Base-by-base conservation (phyloP, 2,329 filamentous ascomycete genomes). In the Neopestalotiopsis sp. region DNA sequence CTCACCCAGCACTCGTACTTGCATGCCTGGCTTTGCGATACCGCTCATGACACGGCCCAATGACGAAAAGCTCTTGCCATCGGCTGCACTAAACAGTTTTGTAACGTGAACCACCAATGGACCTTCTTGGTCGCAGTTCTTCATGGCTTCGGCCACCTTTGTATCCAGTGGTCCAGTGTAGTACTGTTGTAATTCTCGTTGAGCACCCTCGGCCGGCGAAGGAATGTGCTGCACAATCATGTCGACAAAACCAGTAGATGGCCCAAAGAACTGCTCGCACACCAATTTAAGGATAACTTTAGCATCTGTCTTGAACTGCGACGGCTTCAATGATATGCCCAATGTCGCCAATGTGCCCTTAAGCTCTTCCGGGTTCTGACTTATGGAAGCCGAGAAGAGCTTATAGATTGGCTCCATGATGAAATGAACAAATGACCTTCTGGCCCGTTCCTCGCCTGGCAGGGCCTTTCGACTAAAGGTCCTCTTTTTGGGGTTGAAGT, bases 361-460 rank as follows among this genome's bases (percentile, higher is more conserved):
- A 69, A 99, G 84, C 74, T 97, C 93, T 67, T 94, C 91, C 0
- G 95, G 93, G 75, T 91, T 95, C 78, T 97, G 92, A 77, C 94
- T 97, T 76, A 99, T 94, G 4, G 95, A 97, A 79, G 98, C 94
- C 17, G 94, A 95, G 79, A 95, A 98, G 57, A 99, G 87, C 81
- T 99, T 99, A 87, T 99, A 99, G 74, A 99, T 94, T 20, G 96
- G 96, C 78, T 99, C 96, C 62, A 99, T 85, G 34, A 99, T 88
- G 79, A 98, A 99, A 80, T 97, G 91, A 68, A 98, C 92, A 78
- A 99, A 99, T 0, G 94, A 93, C 68, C 96, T 88, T 79, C 92
- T 93, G 4, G 95, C 90, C 13, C 88, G 86, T 72, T 95, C 91
- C 76, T 98, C 95, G 28, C 93, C 83, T 0, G 91, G 89, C 3